These are phyloP conservation scores for Macrocystidia cucumis DNA, from an alignment of 1,284 basidiomycete species.

Conservation along the genomic window DNA sequence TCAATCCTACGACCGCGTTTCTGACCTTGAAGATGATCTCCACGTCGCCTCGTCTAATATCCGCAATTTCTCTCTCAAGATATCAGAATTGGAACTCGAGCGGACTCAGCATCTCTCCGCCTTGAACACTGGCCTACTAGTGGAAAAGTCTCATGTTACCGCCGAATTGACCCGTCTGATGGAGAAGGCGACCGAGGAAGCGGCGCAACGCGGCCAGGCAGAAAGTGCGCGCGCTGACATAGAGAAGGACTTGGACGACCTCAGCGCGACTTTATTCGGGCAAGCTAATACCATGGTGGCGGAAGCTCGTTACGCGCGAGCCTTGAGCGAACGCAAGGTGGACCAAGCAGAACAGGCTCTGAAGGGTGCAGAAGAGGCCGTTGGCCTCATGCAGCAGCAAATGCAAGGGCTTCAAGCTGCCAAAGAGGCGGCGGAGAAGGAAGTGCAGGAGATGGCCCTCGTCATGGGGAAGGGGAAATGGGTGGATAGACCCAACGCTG, in stretches of 20 bases:
- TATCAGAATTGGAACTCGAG: conserved; percentile 68
- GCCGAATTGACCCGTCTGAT: conserved; percentile 90
- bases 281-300: conserved; percentile 94
- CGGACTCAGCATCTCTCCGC: conserved; percentile 73
- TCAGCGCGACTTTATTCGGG: conserved; percentile 82
- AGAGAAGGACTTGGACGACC: conserved; percentile 87
- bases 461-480: conserved; percentile 66
- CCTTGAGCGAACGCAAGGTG: conserved; percentile 79
- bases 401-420: conserved; percentile 69
- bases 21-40: conserved; percentile 89
- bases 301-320: conserved; percentile 71
- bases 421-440: conserved; percentile 50
- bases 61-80: conserved; percentile 52
- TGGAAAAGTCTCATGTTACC: conserved; percentile 89
- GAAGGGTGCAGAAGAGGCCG: conserved; percentile 80
- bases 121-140: conserved; percentile 82
- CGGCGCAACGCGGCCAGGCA: conserved; percentile 84
- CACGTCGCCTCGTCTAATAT: conserved; percentile 57
- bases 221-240: conserved; percentile 80
- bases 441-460: conserved; percentile 37
- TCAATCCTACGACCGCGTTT: conserved; percentile 84
- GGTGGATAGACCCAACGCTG: conserved; percentile 30
- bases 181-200: conserved; percentile 92
- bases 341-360: conserved; percentile 76
- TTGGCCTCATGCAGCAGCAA: conserved; percentile 78